These are phyloP conservation scores for Pichia norvegensis DNA, from an alignment of 1,139 yeast genomes.

Conservation along the genomic window DNA sequence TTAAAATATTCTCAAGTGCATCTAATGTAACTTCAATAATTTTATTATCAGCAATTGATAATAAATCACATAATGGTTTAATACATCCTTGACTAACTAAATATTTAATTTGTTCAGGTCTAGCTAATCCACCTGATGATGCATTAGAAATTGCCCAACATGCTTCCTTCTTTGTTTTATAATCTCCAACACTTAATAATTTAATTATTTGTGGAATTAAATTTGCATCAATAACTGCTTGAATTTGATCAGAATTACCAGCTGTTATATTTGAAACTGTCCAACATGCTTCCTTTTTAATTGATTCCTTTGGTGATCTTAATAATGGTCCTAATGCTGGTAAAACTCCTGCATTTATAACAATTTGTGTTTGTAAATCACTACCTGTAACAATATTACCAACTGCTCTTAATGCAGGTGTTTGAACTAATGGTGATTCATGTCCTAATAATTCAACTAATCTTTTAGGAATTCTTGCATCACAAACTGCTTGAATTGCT, in stretches of 20 bases:
- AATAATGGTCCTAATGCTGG: constrained; percentile 77
- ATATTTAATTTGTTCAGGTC: constrained; percentile 90
- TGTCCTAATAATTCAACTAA: constrained; percentile 83
- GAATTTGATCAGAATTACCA: constrained; percentile 91
- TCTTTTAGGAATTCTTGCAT: constrained; percentile 91
- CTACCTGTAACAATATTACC: constrained; percentile 98
- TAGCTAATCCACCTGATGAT: constrained; percentile 85
- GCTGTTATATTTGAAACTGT: constrained; percentile 96
- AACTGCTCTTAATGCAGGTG: constrained; percentile 94
- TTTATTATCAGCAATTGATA: constrained; percentile 81
- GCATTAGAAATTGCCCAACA: constrained; percentile 99
- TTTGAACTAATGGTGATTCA: constrained; percentile 80
- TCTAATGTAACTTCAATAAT: constrained; percentile 93
- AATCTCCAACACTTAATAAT: constrained; percentile 75
- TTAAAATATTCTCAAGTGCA: constrained; percentile 86
- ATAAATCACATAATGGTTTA: constrained; percentile 90
- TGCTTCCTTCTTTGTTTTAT: constrained; percentile 95
- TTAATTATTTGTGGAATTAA: constrained; percentile 88
- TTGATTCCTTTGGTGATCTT: constrained; percentile 80
- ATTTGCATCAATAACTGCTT: constrained; percentile 92
- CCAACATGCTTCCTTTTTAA: constrained; percentile 98
- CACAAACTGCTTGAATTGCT: constrained; percentile 94
- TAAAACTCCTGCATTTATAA: constrained; percentile 87
- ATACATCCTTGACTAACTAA: constrained; percentile 93
- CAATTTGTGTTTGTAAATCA: constrained; percentile 90